A percentile compares a stretch with the other conserved stretches of the same genome.
Conservation (phyloP, 1,284 basidiomycete genomes). For the Cystobasidium sp. region DNA sequence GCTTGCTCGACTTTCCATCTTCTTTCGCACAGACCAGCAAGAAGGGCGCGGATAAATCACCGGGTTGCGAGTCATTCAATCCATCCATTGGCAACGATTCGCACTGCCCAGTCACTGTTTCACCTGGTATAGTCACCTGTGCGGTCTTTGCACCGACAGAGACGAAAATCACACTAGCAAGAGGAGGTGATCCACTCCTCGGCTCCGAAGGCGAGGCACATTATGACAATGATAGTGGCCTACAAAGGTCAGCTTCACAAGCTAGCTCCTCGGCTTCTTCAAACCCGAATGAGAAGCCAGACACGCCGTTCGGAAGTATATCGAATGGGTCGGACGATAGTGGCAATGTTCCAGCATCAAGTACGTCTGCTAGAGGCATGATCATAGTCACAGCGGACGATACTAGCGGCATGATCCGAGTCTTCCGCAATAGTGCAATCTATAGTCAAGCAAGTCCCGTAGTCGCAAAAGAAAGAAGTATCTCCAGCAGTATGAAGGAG, state of each 20-base stretch:
- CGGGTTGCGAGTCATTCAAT: background rate
- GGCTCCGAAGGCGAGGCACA: background rate
- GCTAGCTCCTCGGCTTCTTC: slow-evolving; percentile 5
- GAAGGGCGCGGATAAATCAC: slow-evolving; percentile 8
- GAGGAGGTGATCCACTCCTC: slow-evolving; percentile 32
- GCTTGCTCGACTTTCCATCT: slow-evolving; percentile 16
- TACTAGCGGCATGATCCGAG: slow-evolving; percentile 48
- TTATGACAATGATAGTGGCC: background rate
- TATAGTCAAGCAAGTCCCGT: background rate
- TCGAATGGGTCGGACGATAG: slow-evolving; percentile 18
- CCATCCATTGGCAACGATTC: background rate
- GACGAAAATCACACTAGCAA: slow-evolving; percentile 45
- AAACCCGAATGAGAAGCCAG: slow-evolving; percentile 15
- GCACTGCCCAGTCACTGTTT: background rate
- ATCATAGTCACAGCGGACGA: slow-evolving; percentile 51
- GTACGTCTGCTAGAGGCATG: slow-evolving; percentile 37
- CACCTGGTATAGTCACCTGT: slow-evolving; percentile 50
- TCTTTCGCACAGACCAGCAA: slow-evolving; percentile 31
- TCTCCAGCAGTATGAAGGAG: slow-evolving; percentile 14
- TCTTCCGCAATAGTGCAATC: slow-evolving; percentile 48
- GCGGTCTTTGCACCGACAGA: slow-evolving; percentile 48
- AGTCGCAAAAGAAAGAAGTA: background rate
- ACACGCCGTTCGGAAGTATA: slow-evolving; percentile 9
- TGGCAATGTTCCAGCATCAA: background rate
- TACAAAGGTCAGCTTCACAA: slow-evolving; percentile 18